Conservation (phyloP, 139 green algal species). For the Volvox reticuliferus region DNA sequence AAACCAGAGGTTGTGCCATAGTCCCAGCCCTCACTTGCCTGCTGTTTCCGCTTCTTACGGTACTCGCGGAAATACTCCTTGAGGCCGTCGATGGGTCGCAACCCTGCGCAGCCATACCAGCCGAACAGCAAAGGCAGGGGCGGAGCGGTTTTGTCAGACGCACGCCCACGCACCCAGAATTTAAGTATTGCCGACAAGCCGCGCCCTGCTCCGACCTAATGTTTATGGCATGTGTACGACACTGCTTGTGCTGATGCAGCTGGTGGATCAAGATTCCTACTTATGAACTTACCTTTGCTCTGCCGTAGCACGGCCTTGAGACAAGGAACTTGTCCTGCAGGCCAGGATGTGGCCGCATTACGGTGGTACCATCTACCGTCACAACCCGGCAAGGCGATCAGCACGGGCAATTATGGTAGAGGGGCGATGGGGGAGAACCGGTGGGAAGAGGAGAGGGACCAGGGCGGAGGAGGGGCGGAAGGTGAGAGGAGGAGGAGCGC, state of each 20-base stretch:
- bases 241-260: too few relatives aligned
- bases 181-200: too few relatives aligned
- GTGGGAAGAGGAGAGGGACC: conserved; percentile 19
- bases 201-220: too few relatives aligned
- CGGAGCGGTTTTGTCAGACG: too few relatives aligned
- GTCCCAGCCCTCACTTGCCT: not conserved
- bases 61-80: conserved; percentile 48
- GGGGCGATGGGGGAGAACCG: not conserved
- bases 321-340: conserved; percentile 7
- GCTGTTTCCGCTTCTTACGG: conserved; percentile 46
- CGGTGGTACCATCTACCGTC: conserved; percentile 32
- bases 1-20: too few relatives aligned
- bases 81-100: conserved; percentile 36
- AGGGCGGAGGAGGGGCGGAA: conserved; percentile 3
- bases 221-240: too few relatives aligned
- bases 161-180: too few relatives aligned
- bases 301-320: conserved; percentile 43
- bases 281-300: conserved; percentile 32
- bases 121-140: too few relatives aligned
- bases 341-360: conserved; percentile 24
- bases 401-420: not conserved
- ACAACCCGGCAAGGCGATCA: not conserved
- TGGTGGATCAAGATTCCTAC: too few relatives aligned
- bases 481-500: conserved; percentile 5
- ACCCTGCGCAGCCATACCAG: not conserved